Conservation (phyloP, 441 rosid genomes). For the Rhodomyrtus psidioides region DNA sequence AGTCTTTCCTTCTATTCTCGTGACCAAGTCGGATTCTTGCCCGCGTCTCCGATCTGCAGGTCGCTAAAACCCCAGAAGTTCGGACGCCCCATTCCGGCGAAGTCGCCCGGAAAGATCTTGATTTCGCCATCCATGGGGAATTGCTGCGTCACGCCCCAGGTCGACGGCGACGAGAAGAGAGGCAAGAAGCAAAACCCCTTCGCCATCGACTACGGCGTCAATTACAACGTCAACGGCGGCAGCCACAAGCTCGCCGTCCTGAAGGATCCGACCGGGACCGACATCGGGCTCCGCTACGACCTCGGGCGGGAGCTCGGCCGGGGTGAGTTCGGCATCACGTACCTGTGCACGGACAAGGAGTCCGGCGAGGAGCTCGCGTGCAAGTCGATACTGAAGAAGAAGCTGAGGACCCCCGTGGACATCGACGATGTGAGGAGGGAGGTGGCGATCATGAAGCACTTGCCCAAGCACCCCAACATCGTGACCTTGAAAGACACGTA, state of each 20-base stretch:
- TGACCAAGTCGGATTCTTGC: not conserved
- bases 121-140: not conserved
- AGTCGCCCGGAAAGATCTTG: too few relatives aligned
- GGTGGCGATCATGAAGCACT: conserved; percentile 62
- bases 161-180: not conserved
- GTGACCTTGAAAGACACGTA: conserved; percentile 67
- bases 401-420: conserved; percentile 56
- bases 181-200: not conserved
- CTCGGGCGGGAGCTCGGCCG: not conserved
- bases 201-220: not conserved
- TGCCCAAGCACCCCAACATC: conserved; percentile 51
- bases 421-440: conserved; percentile 77
- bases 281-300: not conserved
- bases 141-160: not conserved
- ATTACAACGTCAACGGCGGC: not conserved
- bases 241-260: not conserved
- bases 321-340: not conserved
- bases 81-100: too few relatives aligned
- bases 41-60: not conserved
- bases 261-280: not conserved
- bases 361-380: conserved; percentile 39
- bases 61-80: not conserved
- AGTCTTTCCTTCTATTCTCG: not conserved
- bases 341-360: not conserved
- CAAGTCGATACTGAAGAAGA: conserved; percentile 62